Conservation (phyloP, 192 early-diverging fungal genomes). For the Chytriomyces confervae region DNA sequence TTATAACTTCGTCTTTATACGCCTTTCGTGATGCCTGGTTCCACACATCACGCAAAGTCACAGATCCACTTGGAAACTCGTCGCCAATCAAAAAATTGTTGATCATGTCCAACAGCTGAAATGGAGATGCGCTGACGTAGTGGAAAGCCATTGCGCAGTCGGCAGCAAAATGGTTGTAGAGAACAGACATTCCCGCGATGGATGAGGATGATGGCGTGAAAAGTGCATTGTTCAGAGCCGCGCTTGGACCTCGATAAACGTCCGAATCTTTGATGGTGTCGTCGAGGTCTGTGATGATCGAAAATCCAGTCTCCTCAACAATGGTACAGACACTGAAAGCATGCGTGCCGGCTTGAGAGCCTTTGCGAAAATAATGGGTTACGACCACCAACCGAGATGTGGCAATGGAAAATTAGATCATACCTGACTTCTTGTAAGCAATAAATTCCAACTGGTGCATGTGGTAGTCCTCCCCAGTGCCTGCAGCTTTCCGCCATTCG, state of each 20-base stretch:
- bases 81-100: constrained; percentile 67
- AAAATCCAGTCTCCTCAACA: constrained; percentile 72
- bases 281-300: constrained; percentile 80
- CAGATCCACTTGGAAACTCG: constrained; percentile 79
- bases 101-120: constrained; percentile 77
- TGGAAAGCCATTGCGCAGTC: constrained; percentile 71
- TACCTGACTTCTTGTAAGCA: constrained; percentile 35
- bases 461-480: constrained; percentile 13
- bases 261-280: constrained; percentile 91
- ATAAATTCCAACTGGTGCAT: constrained; percentile 42
- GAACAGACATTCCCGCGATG: constrained; percentile 78
- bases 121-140: constrained; percentile 87
- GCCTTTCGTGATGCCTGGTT: constrained; percentile 28
- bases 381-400: background rate
- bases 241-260: constrained; percentile 70
- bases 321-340: constrained; percentile 61
- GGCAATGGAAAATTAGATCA: background rate
- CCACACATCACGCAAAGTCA: constrained; percentile 64
- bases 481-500: constrained; percentile 45
- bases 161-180: constrained; percentile 66
- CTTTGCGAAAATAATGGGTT: constrained; percentile 11
- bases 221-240: constrained; percentile 67
- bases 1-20: constrained; percentile 59
- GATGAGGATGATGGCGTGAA: constrained; percentile 66
- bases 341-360: constrained; percentile 35